Evolutionary conservation across 495 filamentous ascomycete genomes (phyloP), one percentile per base, ranked within the genome.

Genomic region (Cercophora samala): DNA sequence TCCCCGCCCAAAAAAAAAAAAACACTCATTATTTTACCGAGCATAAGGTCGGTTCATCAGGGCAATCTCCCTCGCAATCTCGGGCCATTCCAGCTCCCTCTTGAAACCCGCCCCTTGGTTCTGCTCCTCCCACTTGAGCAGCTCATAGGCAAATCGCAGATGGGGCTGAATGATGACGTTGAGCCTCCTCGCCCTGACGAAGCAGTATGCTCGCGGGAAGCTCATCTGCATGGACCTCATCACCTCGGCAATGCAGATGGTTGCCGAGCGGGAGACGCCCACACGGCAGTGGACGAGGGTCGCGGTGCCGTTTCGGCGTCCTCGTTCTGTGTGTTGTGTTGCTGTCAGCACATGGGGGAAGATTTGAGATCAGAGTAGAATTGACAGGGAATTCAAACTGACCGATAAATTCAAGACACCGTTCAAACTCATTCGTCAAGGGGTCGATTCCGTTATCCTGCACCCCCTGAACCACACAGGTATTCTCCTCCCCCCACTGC

Each of bases 371-470:
- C n/a, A n/a, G n/a, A n/a, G n/a, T n/a, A n/a, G n/a, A n/a, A n/a
- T n/a, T n/a, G n/a, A n/a, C n/a, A n/a, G n/a, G n/a, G n/a, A n/a
- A n/a, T n/a, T n/a, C n/a, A n/a, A 69, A 82, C 90, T 76, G 79
- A 97, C 93, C 90, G 77, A 98, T 96, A 69, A 99, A 99, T 25
- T 90, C 87, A 29, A 99, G 79, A 71, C 95, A 98, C 52, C 89
- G 83, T 71, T 89, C 87, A 79, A 97, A 97, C 67, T 97, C 92
- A 29, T 91, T 86, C 60, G 90, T 93, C 72, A 99, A 77, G 4
- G 93, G 88, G 74, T 99, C 95, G 64, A 98, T 93, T 24, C 95
- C 95, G 70, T 99, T 99, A 70, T 99, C 95, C 75, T 98, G 95
- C 17, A 99, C 91, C 21, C 90, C 82, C 69, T 91, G 87, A 53